These are phyloP conservation scores for Kluyveromyces sp. DNA, from an alignment of 1,139 yeast species.

Conservation along the genomic window DNA sequence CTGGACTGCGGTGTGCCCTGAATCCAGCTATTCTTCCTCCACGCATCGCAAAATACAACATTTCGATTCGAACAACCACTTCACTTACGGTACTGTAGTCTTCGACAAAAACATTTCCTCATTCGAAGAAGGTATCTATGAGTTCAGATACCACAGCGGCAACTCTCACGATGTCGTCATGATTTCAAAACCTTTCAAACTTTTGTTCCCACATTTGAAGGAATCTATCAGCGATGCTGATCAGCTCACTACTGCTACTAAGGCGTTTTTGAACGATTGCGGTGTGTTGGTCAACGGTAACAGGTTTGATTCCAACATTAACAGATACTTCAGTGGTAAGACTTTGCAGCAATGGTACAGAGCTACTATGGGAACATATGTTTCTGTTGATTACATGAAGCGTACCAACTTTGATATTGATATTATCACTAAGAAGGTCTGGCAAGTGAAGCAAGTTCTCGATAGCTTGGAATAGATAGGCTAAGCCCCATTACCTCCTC, in stretches of 20 bases:
- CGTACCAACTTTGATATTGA: slow-evolving; percentile 29
- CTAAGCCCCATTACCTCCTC: not conserved
- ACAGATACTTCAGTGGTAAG: slow-evolving; percentile 19
- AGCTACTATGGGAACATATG: slow-evolving; percentile 29
- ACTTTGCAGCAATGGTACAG: slow-evolving; percentile 24
- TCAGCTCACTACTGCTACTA: slow-evolving; percentile 14
- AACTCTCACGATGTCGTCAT: slow-evolving; percentile 66
- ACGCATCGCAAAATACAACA: slow-evolving; percentile 18
- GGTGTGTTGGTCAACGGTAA: slow-evolving; percentile 14
- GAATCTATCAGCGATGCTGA: slow-evolving; percentile 34
- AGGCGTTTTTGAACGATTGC: slow-evolving; percentile 19
- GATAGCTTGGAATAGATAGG: slow-evolving; percentile 19
- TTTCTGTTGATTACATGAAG: slow-evolving; percentile 29
- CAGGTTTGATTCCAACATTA: slow-evolving; percentile 14
- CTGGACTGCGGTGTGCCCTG: slow-evolving; percentile 51
- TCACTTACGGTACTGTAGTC: slow-evolving; percentile 41
- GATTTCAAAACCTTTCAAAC: slow-evolving; percentile 65
- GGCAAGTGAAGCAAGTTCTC: slow-evolving; percentile 29
- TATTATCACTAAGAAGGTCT: slow-evolving; percentile 26
- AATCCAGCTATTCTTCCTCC: slow-evolving; percentile 17
- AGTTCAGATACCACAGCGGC: slow-evolving; percentile 65
- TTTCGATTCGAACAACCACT: slow-evolving; percentile 23
- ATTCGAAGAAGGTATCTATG: slow-evolving; percentile 71
- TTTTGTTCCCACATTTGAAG: slow-evolving; percentile 34
- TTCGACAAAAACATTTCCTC: slow-evolving; percentile 47